Evolutionary conservation across 345 rosid species (phyloP).

Genomic region (Populus alba): DNA sequence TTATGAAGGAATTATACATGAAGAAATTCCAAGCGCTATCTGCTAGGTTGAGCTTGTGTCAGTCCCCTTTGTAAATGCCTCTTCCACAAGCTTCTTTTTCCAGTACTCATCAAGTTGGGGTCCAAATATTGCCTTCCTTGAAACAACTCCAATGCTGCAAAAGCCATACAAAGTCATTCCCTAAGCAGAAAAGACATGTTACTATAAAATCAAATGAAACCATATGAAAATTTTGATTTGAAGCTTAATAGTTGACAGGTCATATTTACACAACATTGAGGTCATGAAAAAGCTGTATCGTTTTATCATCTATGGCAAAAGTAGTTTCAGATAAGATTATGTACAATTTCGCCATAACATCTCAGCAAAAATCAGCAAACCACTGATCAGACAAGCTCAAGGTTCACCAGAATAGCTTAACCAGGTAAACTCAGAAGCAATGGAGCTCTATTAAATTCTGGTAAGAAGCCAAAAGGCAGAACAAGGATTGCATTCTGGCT

Average conservation of each 20-base stretch:
- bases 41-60: slow-evolving; percentile 42
- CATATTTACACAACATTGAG: neutral
- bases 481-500: too few species aligned
- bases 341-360: neutral
- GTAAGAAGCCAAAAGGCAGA: neutral
- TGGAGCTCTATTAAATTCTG: neutral
- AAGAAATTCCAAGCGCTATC: neutral
- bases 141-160: slow-evolving; percentile 83
- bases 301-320: neutral
- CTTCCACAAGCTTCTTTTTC: slow-evolving; percentile 72
- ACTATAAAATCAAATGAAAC: neutral
- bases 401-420: neutral
- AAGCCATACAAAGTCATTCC: slow-evolving; percentile 8
- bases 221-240: neutral
- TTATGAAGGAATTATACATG: neutral
- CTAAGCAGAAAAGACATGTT: neutral
- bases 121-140: slow-evolving; percentile 89
- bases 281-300: neutral
- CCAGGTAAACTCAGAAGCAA: neutral
- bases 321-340: neutral
- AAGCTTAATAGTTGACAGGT: neutral
- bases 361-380: neutral
- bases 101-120: slow-evolving; percentile 83
- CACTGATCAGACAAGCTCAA: neutral
- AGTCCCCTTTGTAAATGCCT: slow-evolving; percentile 58